Evolutionary conservation across 306 rosid species (phyloP).

Genomic region (Aeschynomene evenia): DNA sequence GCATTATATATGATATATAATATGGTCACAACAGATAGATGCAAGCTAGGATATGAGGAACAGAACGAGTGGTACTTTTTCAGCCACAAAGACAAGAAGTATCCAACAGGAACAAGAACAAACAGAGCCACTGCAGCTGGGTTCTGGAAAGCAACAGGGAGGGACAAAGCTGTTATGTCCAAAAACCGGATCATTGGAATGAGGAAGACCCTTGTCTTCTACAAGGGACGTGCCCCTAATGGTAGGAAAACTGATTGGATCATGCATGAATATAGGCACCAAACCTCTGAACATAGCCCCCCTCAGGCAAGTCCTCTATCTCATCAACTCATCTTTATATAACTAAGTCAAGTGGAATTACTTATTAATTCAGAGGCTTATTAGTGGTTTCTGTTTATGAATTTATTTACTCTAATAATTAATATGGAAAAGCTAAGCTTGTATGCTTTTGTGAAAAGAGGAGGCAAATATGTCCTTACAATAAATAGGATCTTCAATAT

Average conservation of each 20-base stretch:
- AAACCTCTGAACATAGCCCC: slow-evolving; percentile 72
- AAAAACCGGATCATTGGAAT: slow-evolving; percentile 75
- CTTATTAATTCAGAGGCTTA: neutral
- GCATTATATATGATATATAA: neutral
- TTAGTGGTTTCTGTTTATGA: neutral
- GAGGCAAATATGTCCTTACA: neutral
- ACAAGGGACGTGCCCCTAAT: slow-evolving; percentile 90
- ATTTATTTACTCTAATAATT: neutral
- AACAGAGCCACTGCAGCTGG: slow-evolving; percentile 90
- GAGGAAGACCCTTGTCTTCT: slow-evolving; percentile 93
- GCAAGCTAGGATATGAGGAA: slow-evolving; percentile 74
- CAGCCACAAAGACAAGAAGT: slow-evolving; percentile 90
- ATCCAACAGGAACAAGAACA: slow-evolving; percentile 86
- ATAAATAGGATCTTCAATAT: neutral
- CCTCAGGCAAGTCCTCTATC: slow-evolving; percentile 84
- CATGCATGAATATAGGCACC: slow-evolving; percentile 89
- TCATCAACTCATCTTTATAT: too few species aligned
- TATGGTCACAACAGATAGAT: slow-evolving; percentile 56
- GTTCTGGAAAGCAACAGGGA: slow-evolving; percentile 96
- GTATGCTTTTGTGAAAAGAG: neutral
- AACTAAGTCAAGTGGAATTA: too few species aligned
- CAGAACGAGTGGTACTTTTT: slow-evolving; percentile 91
- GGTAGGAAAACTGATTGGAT: slow-evolving; percentile 92
- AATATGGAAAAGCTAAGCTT: neutral
- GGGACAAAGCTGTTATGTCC: slow-evolving; percentile 84